Evolutionary conservation across 345 rosid species (phyloP).

Genomic region (Triadica sebifera): DNA sequence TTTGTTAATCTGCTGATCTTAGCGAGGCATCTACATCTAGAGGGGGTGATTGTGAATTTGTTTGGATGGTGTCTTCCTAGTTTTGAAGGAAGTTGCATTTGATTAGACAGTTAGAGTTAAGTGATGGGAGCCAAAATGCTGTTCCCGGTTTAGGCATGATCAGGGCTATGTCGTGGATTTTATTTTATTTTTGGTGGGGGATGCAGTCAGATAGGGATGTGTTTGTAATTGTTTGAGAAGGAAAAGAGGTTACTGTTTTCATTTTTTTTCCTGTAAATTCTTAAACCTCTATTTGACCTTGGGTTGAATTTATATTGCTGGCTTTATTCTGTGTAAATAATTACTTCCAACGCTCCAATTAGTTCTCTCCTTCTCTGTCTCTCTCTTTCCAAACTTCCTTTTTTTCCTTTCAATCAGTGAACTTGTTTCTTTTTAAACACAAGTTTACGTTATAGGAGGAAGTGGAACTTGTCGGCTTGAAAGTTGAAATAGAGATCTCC

Average conservation of each 20-base stretch:
- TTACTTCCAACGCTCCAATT: background rate
- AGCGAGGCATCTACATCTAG: conserved; percentile 1
- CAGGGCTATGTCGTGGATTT: conserved; percentile 15
- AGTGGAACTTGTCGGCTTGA: too few species aligned
- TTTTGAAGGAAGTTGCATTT: conserved; percentile 16
- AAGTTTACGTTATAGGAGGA: too few species aligned
- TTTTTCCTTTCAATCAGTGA: too few species aligned
- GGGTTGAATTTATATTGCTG: conserved; percentile 32
- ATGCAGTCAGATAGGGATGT: conserved; percentile 15
- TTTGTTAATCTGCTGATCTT: conserved; percentile 20
- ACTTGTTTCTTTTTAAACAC: too few species aligned
- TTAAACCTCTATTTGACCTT: conserved; percentile 11
- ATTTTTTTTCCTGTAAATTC: conserved; percentile 12
- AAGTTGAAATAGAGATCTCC: too few species aligned
- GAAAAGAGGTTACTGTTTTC: conserved; percentile 20
- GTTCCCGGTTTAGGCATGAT: conserved; percentile 19
- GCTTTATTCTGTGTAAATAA: conserved; percentile 42
- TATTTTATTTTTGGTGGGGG: conserved; percentile 14
- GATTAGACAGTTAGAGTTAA: conserved; percentile 16
- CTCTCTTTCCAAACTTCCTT: background rate
- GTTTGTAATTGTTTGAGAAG: conserved; percentile 41
- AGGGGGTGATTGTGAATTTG: conserved; percentile 7
- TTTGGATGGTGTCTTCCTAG: conserved; percentile 18
- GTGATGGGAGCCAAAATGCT: conserved; percentile 17
- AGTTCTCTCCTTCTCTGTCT: conserved; percentile 1